These are phyloP conservation scores for Haplosporangium sp. DNA, from an alignment of 371 early-diverging fungal genomes.

Conservation along the genomic window DNA sequence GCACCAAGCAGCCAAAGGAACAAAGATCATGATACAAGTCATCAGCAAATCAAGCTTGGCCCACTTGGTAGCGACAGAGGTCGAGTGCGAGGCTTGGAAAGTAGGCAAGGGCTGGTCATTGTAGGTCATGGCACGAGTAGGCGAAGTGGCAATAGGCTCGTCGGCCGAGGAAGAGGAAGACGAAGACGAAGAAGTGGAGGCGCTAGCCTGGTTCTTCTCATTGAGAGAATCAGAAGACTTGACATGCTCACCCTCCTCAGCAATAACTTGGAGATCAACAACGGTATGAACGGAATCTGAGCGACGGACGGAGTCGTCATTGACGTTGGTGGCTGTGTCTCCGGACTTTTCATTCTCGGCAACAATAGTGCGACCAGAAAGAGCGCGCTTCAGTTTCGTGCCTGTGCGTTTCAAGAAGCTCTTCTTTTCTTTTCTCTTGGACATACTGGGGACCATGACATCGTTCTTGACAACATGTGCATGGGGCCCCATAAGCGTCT, in stretches of 20 bases:
- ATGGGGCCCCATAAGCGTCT: conserved; percentile 49
- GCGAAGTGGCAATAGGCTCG: conserved; percentile 13
- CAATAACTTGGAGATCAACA: conserved; percentile 39
- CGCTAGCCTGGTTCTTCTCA: background rate
- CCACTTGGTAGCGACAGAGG: conserved; percentile 32
- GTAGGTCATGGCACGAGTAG: conserved; percentile 46
- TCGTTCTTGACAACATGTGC: conserved; percentile 55
- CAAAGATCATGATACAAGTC: conserved; percentile 29
- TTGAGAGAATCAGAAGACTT: conserved; percentile 6
- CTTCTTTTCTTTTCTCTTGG: conserved; percentile 32
- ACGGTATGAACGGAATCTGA: conserved; percentile 44
- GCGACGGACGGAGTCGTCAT: conserved; percentile 20
- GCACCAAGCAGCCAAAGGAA: conserved; percentile 47
- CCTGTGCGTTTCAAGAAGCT: conserved; percentile 41
- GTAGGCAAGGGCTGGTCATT: conserved; percentile 41
- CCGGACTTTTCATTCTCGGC: conserved; percentile 31
- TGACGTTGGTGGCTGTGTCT: conserved; percentile 10
- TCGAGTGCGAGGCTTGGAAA: conserved; percentile 40
- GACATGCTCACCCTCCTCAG: conserved; percentile 24
- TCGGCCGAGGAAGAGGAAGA: background rate
- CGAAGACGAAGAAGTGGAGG: background rate
- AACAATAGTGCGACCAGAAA: conserved; percentile 50
- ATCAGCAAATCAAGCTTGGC: conserved; percentile 43
- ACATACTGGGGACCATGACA: conserved; percentile 33
- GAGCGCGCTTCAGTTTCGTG: conserved; percentile 47